phyloP scores from a whole-genome alignment of 2,329 filamentous ascomycete species.

The Botrytis medusae region DNA sequence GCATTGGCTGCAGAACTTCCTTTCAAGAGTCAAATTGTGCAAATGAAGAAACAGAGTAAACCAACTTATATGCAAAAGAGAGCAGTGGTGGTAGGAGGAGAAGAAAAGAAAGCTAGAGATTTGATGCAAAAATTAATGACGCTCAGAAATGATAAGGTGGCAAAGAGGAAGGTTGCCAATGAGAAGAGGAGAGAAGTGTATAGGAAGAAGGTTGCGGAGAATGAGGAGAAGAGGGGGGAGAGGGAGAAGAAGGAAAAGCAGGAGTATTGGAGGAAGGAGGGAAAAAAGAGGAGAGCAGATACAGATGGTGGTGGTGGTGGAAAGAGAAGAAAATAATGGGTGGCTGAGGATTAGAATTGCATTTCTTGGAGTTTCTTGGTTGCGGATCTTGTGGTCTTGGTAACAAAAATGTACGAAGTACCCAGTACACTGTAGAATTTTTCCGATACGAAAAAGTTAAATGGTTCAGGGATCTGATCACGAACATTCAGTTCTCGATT shows the following conservation, averaged over 20 bases:
- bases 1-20: slow-evolving; percentile 81
- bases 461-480: background rate
- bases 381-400: background rate
- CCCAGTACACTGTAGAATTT: background rate
- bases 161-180: slow-evolving; percentile 80
- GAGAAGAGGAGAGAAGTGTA: slow-evolving; percentile 82
- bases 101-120: slow-evolving; percentile 85
- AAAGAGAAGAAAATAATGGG: slow-evolving; percentile 33
- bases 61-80: slow-evolving; percentile 93
- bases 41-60: slow-evolving; percentile 76
- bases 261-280: slow-evolving; percentile 90
- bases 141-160: slow-evolving; percentile 84
- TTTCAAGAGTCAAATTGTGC: slow-evolving; percentile 86
- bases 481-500: background rate
- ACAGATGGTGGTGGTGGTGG: slow-evolving; percentile 49
- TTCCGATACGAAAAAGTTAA: background rate
- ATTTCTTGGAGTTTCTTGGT: slow-evolving; percentile 13
- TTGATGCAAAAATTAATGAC: slow-evolving; percentile 93
- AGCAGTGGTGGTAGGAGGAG: slow-evolving; percentile 79
- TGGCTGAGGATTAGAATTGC: background rate
- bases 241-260: slow-evolving; percentile 89
- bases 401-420: slow-evolving; percentile 3
- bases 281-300: slow-evolving; percentile 68
- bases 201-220: slow-evolving; percentile 77
- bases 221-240: slow-evolving; percentile 79